Base-by-base conservation (phyloP, 305 asterid genomes). In the Solanum hybrid region DNA sequence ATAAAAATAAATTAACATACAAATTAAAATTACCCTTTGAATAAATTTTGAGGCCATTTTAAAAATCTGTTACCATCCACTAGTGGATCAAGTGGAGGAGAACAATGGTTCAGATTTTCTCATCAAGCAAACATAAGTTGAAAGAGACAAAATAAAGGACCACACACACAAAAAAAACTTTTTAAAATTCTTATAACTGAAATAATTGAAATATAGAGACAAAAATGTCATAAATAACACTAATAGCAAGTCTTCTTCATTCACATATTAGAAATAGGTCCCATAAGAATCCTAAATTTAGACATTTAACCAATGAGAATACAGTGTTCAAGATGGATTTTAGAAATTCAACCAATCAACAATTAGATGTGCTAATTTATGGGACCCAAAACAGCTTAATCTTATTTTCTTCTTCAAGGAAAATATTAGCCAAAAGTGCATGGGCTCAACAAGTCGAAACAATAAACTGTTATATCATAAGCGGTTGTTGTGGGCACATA, bases 271-370 rank as follows among this genome's bases (percentile, higher is more conserved):
- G 31, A 12, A 41, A 41, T 15, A 82, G 91, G 92, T 3, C 94
- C 95, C 93, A 90, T 1, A 88, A 92, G 86, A 95, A 95, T 95
- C 98, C 94, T 26, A 75, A 89, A 89, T 87, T 26, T 33, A 7
- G 91, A 89, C 89, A 33, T 72, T 8, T 87, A 86, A 29, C 98
- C 98, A 95, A 93, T 95, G 26, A 91, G 82, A 93, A 68, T 12
- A 33, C 90, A 89, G 84, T 36, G 24, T 8, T 90, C 24, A 89
- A 87, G 97, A 95, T 95, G 68, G 89, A 76, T 89, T 81, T 81
- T 13, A 88, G 68, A 81, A 32, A 2, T 85, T 20, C 70, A 90
- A 26, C 98, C 97, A 95, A 95, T 95, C 88, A 93, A 3, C 24
- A 26, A 20, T 73, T 24, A 91, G 93, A 92, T 92, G 37, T 85